These are phyloP conservation scores for Dioszegia hungarica DNA, from an alignment of 768 basidiomycete genomes.

Conservation along the genomic window DNA sequence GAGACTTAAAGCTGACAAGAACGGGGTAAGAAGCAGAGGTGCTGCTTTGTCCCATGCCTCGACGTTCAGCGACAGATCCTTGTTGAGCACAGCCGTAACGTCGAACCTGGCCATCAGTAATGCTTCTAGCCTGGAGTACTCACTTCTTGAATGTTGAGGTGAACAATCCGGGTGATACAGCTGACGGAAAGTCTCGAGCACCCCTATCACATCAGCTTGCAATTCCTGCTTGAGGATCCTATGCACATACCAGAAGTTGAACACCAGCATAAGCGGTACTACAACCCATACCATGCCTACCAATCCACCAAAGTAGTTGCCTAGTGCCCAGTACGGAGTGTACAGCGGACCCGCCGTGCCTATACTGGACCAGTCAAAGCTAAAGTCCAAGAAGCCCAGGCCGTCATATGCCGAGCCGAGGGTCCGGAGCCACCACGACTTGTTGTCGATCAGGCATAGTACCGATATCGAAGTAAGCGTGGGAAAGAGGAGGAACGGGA, in stretches of 20 bases:
- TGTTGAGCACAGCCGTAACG: conserved; percentile 45
- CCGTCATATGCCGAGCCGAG: conserved; percentile 48
- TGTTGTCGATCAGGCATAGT: conserved; percentile 43
- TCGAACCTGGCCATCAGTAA: conserved; percentile 37
- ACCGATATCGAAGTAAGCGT: conserved; percentile 46
- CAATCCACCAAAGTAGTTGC: conserved; percentile 47
- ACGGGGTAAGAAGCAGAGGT: conserved; percentile 48
- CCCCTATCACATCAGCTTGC: conserved; percentile 24
- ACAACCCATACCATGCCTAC: conserved; percentile 47
- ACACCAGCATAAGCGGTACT: conserved; percentile 40
- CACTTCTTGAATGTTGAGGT: conserved; percentile 42
- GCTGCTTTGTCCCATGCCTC: conserved; percentile 42
- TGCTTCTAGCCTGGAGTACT: not conserved
- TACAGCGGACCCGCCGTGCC: conserved; percentile 46
- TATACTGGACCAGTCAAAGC: conserved; percentile 48
- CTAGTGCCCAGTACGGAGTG: conserved; percentile 48
- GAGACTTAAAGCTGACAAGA: conserved; percentile 47
- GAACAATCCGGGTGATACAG: conserved; percentile 45
- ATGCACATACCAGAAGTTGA: conserved; percentile 44
- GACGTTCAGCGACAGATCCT: conserved; percentile 45
- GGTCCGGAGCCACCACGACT: conserved; percentile 36
- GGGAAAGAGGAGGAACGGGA: conserved; percentile 48
- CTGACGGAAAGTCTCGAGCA: conserved; percentile 41
- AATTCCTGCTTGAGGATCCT: not conserved
- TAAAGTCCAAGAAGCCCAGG: conserved; percentile 44